Percentiles rank a stretch among this genome's conserved stretches.
Evolutionary conservation across 2,329 filamentous ascomycete species (phyloP).

Genomic region (Phyllosticta citrichinensis): DNA sequence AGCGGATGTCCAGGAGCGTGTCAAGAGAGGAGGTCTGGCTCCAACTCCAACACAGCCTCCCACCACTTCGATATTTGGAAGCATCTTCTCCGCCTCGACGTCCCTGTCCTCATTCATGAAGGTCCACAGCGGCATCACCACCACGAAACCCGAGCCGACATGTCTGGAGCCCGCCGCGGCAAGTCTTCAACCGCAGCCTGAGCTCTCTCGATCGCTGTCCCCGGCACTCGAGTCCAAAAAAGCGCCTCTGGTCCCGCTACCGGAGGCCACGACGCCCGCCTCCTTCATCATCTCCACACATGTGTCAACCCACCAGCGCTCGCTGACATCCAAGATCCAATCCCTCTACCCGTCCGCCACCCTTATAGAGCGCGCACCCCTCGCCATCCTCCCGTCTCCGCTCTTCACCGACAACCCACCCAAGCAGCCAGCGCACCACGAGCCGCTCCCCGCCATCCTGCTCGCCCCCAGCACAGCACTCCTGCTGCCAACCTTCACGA

Average conservation of each 20-base stretch:
- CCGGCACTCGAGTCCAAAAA: background rate
- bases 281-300: constrained; percentile 45
- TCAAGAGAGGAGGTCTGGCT: background rate
- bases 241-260: background rate
- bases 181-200: background rate
- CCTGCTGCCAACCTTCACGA: constrained; percentile 60
- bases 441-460: constrained; percentile 60
- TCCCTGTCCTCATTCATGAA: constrained; percentile 44
- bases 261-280: background rate
- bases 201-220: background rate
- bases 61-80: constrained; percentile 12
- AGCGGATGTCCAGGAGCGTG: background rate
- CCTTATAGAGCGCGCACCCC: constrained; percentile 45
- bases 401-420: constrained; percentile 10
- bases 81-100: constrained; percentile 30
- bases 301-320: constrained; percentile 33
- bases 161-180: too few relatives aligned
- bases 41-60: background rate
- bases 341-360: constrained; percentile 38
- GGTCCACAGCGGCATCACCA: constrained; percentile 20
- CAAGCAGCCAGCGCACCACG: background rate
- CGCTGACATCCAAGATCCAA: constrained; percentile 42
- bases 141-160: background rate
- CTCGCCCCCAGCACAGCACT: constrained; percentile 60
- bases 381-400: constrained; percentile 37